Evolutionary conservation across 352 stramenopile genomes (phyloP).

Genomic region (Phytophthora sansomeana): DNA sequence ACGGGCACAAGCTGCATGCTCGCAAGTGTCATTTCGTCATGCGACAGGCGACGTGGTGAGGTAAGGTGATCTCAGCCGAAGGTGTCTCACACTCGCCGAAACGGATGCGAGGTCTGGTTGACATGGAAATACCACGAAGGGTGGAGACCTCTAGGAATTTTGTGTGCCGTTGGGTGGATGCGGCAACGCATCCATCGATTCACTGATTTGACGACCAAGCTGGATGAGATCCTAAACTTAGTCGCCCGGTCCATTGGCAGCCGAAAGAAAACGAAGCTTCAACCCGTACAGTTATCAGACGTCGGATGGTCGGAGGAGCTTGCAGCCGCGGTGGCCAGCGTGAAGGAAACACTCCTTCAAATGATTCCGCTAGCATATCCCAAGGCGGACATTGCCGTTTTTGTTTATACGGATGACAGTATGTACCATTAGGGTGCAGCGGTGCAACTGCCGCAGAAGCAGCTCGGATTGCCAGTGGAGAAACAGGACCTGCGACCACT

Average conservation of each 20-base stretch:
- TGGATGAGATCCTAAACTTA: no score
- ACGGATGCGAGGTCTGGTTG: constrained; percentile 7
- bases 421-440: constrained; percentile 16
- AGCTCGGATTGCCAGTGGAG: constrained; percentile 7
- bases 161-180: constrained; percentile 35
- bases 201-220: not conserved
- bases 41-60: constrained; percentile 11
- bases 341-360: not conserved
- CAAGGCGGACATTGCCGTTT: not conserved
- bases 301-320: constrained; percentile 9
- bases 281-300: not conserved
- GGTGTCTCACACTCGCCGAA: constrained; percentile 3
- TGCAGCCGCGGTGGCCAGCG: not conserved
- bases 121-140: not conserved
- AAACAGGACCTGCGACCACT: no score
- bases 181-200: constrained; percentile 19
- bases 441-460: not conserved
- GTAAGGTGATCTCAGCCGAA: constrained; percentile 7
- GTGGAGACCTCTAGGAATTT: constrained; percentile 23
- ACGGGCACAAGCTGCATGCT: constrained; percentile 9
- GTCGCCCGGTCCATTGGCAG: constrained; percentile 3
- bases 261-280: constrained; percentile 7
- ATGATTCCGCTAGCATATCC: constrained; percentile 25
- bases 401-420: constrained; percentile 7
- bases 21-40: constrained; percentile 5